Evolutionary conservation across 1,284 basidiomycete genomes (phyloP), one percentile per base, ranked within the genome.

Genomic region (Volvariella surrecta): DNA sequence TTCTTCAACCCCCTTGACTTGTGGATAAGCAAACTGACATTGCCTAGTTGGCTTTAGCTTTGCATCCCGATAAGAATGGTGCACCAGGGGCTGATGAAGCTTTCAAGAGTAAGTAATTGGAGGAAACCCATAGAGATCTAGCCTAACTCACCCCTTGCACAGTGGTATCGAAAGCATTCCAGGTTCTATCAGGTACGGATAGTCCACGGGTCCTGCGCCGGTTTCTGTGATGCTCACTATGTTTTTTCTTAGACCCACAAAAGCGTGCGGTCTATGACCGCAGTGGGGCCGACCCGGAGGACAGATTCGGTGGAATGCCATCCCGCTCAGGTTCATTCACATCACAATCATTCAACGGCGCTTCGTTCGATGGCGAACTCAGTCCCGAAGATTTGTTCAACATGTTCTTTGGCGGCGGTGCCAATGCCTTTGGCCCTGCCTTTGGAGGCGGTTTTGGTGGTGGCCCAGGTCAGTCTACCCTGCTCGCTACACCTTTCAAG

Each of bases 91-190:
- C 96, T 11, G 96, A 99, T 52, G 96, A 99, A 62, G 96, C 96
- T 1, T 99, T 99, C 72, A 99, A 99, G 71, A 74, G 91, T 96
- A 57, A 47, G 85, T 35, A 37, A 47, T 40, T 30, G 38, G 32
- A 34, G 22, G n/a, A 32, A 11, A 45, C 28, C 9, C 24, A 35
- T 31, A 31, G 45, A 40, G 22, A 44, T 44, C 11, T 50, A 4
- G 47, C 32, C 46, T 21, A 40, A 19, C 7, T 43, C 45, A 37
- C 42, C 45, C 46, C 24, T 30, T 52, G 17, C 57, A 3, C 44
- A 97, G 94, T 95, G 80, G 94, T 99, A 10, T 97, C 93, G 1
- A 99, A 98, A 65, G 94, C 94, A 4, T 98, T 97, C 64, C 92
- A 94, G 59, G 83, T 97, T 3, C 70, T 97, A 15, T 96, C 91